Base-by-base conservation (phyloP, 2,329 filamentous ascomycete genomes). In the Epichloe glyceriae region DNA sequence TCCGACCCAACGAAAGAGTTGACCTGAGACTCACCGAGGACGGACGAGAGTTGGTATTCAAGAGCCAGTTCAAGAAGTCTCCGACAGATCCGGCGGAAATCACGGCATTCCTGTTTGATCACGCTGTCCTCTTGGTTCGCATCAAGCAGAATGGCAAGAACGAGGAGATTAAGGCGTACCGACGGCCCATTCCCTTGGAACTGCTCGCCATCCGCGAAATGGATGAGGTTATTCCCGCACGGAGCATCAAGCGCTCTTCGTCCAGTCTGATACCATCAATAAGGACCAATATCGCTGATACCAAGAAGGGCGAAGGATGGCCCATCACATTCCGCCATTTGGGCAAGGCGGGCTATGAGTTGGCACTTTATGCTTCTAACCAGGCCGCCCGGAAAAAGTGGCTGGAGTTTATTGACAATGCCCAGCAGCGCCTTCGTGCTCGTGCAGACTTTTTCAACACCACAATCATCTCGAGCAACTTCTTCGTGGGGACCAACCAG, bases 281-380 rank as follows among this genome's bases (percentile, higher is more conserved):
- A 43, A 67, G 75, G 46, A 67, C 69, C 51, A 71, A 70, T 47
- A 65, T 68, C 39, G 62, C 65, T 2, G 73, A 76, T 44, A 78
- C 84, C 57, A 81, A 78, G 63, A 79, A 78, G 58, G 69, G 71
- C 42, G 88, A 95, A 59, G 88, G 87, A 45, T 94, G 88, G 70
- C 93, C 93, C 0, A 94, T 98, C 54, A 97, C 91, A 2, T 98
- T 98, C 75, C 84, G 87, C 58, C 89, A 96, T 73, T 77, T 98
- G 53, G 93, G 93, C 46, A 96, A 95, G 68, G 90, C 89, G 50
- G 93, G 91, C 34, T 98, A 96, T 63, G 91, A 96, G 64, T 73
- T 89, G 60, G 93, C 90, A 3, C 75, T 98, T 4, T 97, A 85
- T 67, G 91, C 89, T 45, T 82, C 85, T 10, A 94, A 88, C 53